A percentile compares a stretch with the other conserved stretches of the same genome.
Evolutionary conservation across 495 filamentous ascomycete species (phyloP).

Genomic region (Penicillium desertorum): DNA sequence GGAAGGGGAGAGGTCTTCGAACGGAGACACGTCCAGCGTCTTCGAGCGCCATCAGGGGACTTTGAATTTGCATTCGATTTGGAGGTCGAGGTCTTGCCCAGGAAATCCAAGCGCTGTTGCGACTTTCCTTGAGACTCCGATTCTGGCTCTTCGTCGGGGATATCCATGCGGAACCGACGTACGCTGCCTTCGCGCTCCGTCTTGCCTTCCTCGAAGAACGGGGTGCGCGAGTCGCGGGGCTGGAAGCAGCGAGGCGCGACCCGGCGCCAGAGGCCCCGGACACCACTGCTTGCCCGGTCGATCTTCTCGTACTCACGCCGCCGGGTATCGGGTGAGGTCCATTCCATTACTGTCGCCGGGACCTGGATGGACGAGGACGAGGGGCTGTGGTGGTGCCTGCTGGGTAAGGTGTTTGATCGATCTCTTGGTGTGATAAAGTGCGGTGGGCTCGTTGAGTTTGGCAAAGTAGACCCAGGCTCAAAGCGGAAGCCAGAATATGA

Average conservation of each 20-base stretch:
- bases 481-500: constrained; percentile 18
- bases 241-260: constrained; percentile 47
- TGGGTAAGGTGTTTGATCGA: constrained; percentile 25
- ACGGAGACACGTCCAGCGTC: constrained; percentile 23
- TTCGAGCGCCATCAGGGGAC: constrained; percentile 8
- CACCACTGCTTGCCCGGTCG: constrained; percentile 47
- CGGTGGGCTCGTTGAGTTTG: constrained; percentile 5
- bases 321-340: constrained; percentile 49
- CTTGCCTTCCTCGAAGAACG: constrained; percentile 47
- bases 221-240: constrained; percentile 28
- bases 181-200: constrained; percentile 48
- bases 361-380: constrained; percentile 33
- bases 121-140: neutral
- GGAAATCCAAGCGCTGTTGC: constrained; percentile 15
- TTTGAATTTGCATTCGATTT: neutral
- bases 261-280: constrained; percentile 46
- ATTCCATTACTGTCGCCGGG: constrained; percentile 49
- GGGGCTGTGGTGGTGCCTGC: constrained; percentile 15
- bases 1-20: constrained; percentile 16
- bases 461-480: constrained; percentile 14
- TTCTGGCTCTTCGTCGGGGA: constrained; percentile 29
- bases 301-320: constrained; percentile 51
- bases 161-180: constrained; percentile 50
- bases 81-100: neutral
- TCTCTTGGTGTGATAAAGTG: constrained; percentile 17